These are phyloP conservation scores for Podaxis carcinomalis DNA, from an alignment of 768 basidiomycete genomes.

Conservation along the genomic window DNA sequence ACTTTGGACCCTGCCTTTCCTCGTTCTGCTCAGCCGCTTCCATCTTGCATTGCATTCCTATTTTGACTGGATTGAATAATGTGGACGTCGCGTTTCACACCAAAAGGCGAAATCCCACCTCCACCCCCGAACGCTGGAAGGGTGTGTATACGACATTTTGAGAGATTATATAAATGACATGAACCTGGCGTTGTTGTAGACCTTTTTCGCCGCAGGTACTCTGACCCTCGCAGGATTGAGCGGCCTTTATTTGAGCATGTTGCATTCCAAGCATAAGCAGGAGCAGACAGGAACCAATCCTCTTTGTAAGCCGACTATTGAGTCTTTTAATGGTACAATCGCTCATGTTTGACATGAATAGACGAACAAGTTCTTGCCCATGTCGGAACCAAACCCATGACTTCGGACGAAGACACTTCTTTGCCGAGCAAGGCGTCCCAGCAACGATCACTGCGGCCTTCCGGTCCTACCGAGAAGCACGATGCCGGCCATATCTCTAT, in stretches of 20 bases:
- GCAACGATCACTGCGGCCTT: slow-evolving; percentile 9
- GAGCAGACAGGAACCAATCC: slow-evolving; percentile 24
- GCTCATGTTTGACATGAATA: slow-evolving; percentile 3
- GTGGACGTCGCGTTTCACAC: slow-evolving; percentile 6
- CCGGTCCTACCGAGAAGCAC: slow-evolving; percentile 20
- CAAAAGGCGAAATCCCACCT: background rate
- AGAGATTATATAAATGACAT: background rate
- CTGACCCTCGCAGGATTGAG: slow-evolving; percentile 22
- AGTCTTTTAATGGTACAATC: background rate
- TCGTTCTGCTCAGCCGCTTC: background rate
- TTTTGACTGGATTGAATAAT: background rate
- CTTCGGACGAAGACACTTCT: slow-evolving; percentile 12
- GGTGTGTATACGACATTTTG: slow-evolving; percentile 12
- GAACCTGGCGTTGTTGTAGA: slow-evolving; percentile 15
- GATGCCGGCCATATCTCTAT: slow-evolving; percentile 23
- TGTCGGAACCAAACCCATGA: slow-evolving; percentile 15
- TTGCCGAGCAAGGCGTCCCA: background rate
- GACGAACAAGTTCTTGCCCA: slow-evolving; percentile 30
- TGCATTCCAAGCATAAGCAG: slow-evolving; percentile 22
- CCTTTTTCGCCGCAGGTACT: slow-evolving; percentile 24
- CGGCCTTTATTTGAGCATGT: slow-evolving; percentile 27
- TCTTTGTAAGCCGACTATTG: slow-evolving; percentile 20
- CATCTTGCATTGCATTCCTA: background rate
- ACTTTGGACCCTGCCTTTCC: background rate
- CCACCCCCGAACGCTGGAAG: slow-evolving; percentile 10